Evolutionary conservation across 2,329 filamentous ascomycete species (phyloP), one percentile per base, ranked within the genome.

Genomic region (Parascedosporium putredinis): DNA sequence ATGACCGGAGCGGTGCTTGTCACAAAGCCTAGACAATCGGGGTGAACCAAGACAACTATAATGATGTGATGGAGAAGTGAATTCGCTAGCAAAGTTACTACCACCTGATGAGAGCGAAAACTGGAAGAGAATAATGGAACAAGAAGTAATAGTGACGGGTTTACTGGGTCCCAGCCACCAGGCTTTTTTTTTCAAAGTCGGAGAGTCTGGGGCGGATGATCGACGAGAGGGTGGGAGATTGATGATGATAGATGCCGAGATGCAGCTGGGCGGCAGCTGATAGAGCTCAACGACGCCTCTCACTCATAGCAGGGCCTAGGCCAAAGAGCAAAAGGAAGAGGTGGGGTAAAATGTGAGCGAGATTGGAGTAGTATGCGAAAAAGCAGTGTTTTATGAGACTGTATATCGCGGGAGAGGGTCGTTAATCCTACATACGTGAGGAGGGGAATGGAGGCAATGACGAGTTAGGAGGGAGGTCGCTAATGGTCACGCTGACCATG

Each of bases 401-500:
- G 27, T 31, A 31, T 31, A 31, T 12, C 27, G 12, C 12, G n/a
- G n/a, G n/a, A n/a, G n/a, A n/a, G n/a, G n/a, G n/a, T n/a, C n/a
- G n/a, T n/a, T n/a, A n/a, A n/a, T n/a, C n/a, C n/a, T n/a, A n/a
- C n/a, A n/a, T n/a, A n/a, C n/a, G n/a, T n/a, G n/a, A n/a, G n/a
- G n/a, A n/a, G n/a, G n/a, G n/a, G n/a, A n/a, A n/a, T n/a, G n/a
- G n/a, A n/a, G n/a, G n/a, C n/a, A n/a, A n/a, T n/a, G n/a, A n/a
- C n/a, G 38, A 20, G 16, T 20, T 16, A 20, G 10, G 38, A 2
- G 12, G 38, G 14, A 20, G 38, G 20, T 42, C 16, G 18, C 38
- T 42, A 20, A n/a, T n/a, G n/a, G 38, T 42, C 38, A 42, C 38
- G 38, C 20, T 42, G 38, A 14, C 38, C 38, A 42, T 42, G 38